Evolutionary conservation across 2,329 filamentous ascomycete genomes (phyloP), one percentile per base, ranked within the genome.

Genomic region (Colletotrichum sp.): DNA sequence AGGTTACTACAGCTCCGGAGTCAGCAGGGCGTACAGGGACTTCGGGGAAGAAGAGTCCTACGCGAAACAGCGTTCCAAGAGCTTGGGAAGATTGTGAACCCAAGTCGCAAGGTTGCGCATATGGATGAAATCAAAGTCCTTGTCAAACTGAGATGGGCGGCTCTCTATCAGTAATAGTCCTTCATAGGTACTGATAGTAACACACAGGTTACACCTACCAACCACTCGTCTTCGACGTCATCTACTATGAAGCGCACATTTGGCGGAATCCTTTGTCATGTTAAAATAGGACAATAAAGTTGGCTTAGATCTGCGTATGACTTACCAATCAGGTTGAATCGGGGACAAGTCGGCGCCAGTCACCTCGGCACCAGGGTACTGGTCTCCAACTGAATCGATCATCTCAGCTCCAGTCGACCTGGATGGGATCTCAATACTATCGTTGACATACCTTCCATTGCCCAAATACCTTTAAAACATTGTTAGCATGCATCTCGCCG

Each of bases 1-100:
- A 87, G 77, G 28, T 49, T 39, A 15, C 59, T 62, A 16, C 16
- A 62, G 8, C 1, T 12, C 7, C 1, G 1, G 6, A 60, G 18
- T 60, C 2, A 60, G 57, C 57, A 28, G 16, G 8, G 21, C 7
- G 1, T 3, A 18, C 30, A 32, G 5, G 10, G 30, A n/a, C 4
- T 59, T 59, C 7, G 3, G 15, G 55, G 21, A 18, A 15, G 12
- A 62, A 8, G 16, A 34, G 59, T 15, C 59, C 9, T 24, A 34
- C 59, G 26, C 59, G 15, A 52, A 39, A 18, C 59, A 62, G 10
- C 59, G 59, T 34, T 62, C 59, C 6, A 62, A 32, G 6, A 62
- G 59, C 18, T 62, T 24, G 32, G 59, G 59, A 3, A 62, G 30
- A 16, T 62, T 21, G 18, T 34, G 59, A 30, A 62, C 18, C 59